phyloP scores from a whole-genome alignment of 805 yeast genomes.

The Nakazawaea anatomiae region DNA sequence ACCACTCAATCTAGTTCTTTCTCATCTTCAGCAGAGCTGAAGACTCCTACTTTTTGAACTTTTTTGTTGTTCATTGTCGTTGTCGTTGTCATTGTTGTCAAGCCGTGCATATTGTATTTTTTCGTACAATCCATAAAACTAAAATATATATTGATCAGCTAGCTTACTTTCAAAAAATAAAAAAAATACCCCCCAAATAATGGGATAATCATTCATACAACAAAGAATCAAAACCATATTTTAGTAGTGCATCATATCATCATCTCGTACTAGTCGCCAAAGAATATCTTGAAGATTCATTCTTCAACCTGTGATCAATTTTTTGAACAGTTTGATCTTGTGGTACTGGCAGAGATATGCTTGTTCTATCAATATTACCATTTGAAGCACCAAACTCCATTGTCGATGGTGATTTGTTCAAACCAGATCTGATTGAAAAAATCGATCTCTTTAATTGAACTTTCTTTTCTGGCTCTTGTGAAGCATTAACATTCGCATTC shows the following conservation, averaged over 20 bases:
- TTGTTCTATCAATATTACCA: slow-evolving; percentile 23
- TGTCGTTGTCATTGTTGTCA: too few relatives aligned
- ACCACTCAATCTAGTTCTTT: background rate
- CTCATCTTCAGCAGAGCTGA: slow-evolving; percentile 22
- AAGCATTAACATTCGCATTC: background rate
- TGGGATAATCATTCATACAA: slow-evolving; percentile 14
- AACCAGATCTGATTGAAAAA: slow-evolving; percentile 15
- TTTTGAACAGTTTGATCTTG: slow-evolving; percentile 50
- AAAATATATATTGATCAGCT: too few relatives aligned
- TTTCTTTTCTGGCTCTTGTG: slow-evolving; percentile 8
- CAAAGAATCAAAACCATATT: slow-evolving; percentile 15
- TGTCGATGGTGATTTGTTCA: slow-evolving; percentile 16
- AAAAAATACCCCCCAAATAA: too few relatives aligned
- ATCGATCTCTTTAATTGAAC: slow-evolving; percentile 22
- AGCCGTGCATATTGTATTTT: too few relatives aligned
- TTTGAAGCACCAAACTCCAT: background rate
- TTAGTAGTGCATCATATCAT: slow-evolving; percentile 1
- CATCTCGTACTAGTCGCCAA: slow-evolving; percentile 25
- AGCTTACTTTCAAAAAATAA: too few relatives aligned
- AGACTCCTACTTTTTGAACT: too few relatives aligned
- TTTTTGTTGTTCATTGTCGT: too few relatives aligned
- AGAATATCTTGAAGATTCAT: slow-evolving; percentile 42
- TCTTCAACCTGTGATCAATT: slow-evolving; percentile 45
- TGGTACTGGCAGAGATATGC: slow-evolving; percentile 56
- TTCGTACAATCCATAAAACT: too few relatives aligned